Base-by-base conservation (phyloP, 139 green algal species). In the Micractinium sp. region DNA sequence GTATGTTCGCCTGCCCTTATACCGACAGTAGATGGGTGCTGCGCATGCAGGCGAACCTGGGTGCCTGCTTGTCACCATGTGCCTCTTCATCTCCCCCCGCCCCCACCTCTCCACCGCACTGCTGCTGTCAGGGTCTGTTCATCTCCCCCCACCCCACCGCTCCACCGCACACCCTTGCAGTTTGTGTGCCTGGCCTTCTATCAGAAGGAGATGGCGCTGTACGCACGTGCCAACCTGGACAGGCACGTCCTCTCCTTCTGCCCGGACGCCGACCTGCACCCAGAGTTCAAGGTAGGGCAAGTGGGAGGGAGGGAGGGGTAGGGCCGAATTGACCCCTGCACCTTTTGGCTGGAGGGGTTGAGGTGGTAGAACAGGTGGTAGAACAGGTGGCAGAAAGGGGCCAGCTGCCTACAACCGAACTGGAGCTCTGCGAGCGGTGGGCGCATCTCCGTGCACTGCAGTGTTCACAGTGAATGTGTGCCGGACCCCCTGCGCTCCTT, bases 241-340 rank as follows among this genome's bases (percentile, higher is more conserved):
- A 61, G 80, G 16, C 87, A 74, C 61, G 83, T 95, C 0, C 47
- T 22, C 31, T 83, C 90, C 80, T 96, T 96, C 90, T 97, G 93
- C 91, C 74, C 95, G 7, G 96, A 98, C 87, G 84, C 90, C 18
- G 95, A 97, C 69, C 85, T 98, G 9, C 86, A 89, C 14, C 91
- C 95, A 0, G 78, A 96, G n/a, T 98, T 98, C 93, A 98, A 98
- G 95, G 96, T 96, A 60, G 53, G 83, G 31, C 56, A 98, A 94
- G 96, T 96, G 66, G 53, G 83, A 2, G 27, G 35, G 71, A 81
- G 71, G 18, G 47, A 33, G 47, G 78, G 5, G 18, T 73, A 20
- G 5, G 1, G 20, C 20, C 71, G 35, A 74, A 31, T 47, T 82
- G 47, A 56, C 47, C n/a, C n/a, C n/a, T n/a, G n/a, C n/a, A n/a